Conservation (phyloP, 208 protist species). For the Trypanosoma scelopori region DNA sequence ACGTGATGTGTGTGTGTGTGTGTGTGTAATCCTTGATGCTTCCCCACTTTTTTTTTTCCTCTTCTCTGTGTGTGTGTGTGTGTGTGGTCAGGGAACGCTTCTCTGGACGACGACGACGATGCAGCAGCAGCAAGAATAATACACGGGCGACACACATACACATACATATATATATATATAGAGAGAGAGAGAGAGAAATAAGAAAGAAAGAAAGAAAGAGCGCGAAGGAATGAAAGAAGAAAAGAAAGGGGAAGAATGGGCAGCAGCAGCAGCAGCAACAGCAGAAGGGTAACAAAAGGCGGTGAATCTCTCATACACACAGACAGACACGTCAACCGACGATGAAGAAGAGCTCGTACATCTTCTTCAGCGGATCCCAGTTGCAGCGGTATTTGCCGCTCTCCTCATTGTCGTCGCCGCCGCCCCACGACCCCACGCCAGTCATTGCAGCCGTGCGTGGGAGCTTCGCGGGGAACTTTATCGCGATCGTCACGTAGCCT, state of each 20-base stretch:
- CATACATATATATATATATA: no score
- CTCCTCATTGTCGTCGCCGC: slow-evolving; percentile 22
- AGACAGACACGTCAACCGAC: slow-evolving; percentile 47
- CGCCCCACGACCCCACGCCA: slow-evolving; percentile 4
- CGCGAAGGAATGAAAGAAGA: no score
- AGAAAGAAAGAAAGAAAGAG: no score
- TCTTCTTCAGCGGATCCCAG: slow-evolving; percentile 68
- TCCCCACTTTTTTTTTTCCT: not conserved
- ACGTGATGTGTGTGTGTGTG: no score
- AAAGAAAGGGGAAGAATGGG: no score
- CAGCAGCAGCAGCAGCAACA: no score
- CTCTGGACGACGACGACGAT: not conserved
- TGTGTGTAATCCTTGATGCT: no score
- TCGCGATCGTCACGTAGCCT: slow-evolving; percentile 72
- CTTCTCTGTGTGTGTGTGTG: not conserved
- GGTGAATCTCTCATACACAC: no score
- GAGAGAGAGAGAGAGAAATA: no score
- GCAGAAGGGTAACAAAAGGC: no score
- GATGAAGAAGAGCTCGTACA: slow-evolving; percentile 81
- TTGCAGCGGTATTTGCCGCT: slow-evolving; percentile 43
- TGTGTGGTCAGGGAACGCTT: not conserved
- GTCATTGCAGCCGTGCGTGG: slow-evolving; percentile 20
- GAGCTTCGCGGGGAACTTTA: slow-evolving; percentile 73
- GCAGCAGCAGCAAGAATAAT: no score
- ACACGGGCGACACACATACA: slow-evolving; percentile 6